These are phyloP conservation scores for Fragilaria radians DNA, from an alignment of 108 stramenopile species.

Conservation along the genomic window DNA sequence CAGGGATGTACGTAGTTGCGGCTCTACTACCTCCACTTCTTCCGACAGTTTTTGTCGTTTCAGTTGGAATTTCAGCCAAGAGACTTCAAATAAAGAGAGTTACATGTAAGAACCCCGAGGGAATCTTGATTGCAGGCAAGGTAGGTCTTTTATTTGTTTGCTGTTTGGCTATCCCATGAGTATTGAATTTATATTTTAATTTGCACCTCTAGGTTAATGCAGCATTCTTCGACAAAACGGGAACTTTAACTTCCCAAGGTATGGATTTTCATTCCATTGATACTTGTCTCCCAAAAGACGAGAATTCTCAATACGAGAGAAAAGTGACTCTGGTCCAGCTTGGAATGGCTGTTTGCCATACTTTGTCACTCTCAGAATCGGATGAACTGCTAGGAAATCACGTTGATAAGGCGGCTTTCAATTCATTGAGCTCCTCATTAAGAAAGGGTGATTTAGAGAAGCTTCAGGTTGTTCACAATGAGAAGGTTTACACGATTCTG, in stretches of 20 bases:
- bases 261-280: conserved; percentile 37
- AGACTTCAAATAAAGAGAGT: conserved; percentile 47
- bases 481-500: conserved; percentile 23
- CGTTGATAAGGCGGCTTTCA: conserved; percentile 28
- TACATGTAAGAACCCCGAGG: conserved; percentile 56
- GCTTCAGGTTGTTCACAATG: conserved; percentile 8
- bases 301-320: neutral
- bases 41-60: conserved; percentile 63
- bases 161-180: too few species aligned
- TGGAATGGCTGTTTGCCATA: conserved; percentile 56
- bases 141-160: conserved; percentile 29
- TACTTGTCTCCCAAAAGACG: conserved; percentile 3
- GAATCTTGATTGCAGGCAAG: conserved; percentile 76
- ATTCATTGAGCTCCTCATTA: neutral
- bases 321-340: neutral
- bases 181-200: too few species aligned
- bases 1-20: conserved; percentile 22
- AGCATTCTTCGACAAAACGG: conserved; percentile 84
- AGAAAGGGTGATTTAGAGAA: neutral
- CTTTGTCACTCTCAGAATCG: conserved; percentile 16
- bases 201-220: neutral
- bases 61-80: conserved; percentile 51
- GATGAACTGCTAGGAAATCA: conserved; percentile 45
- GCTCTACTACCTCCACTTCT: conserved; percentile 44
- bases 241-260: conserved; percentile 67